Conservation (phyloP, 768 basidiomycete genomes). For the Podaxis sp. region DNA sequence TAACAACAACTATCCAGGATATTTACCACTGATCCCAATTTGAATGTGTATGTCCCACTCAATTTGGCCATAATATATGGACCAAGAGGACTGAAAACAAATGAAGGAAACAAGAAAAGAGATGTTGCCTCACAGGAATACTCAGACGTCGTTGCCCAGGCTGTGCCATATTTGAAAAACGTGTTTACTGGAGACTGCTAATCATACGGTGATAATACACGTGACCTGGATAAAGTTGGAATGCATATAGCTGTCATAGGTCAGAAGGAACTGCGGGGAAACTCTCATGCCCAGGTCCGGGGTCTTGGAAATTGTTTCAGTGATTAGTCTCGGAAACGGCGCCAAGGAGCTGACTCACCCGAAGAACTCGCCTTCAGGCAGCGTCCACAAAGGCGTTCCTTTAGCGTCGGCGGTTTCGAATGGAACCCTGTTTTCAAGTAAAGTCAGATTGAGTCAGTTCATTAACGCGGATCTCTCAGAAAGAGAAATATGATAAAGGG, state of each 20-base stretch:
- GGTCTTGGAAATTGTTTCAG: conserved; percentile 18
- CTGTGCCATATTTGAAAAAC: neutral
- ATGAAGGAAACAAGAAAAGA: no score
- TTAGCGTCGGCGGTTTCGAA: conserved; percentile 39
- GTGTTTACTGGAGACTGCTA: neutral
- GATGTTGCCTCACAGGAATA: no score
- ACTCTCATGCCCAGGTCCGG: conserved; percentile 20
- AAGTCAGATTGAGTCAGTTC: neutral
- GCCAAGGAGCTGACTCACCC: conserved; percentile 16
- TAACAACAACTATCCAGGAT: neutral
- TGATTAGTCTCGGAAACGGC: neutral
- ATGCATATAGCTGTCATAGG: neutral
- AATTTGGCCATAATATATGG: no score
- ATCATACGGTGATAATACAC: neutral
- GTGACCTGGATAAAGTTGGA: neutral
- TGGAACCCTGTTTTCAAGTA: conserved; percentile 26
- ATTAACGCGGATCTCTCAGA: neutral
- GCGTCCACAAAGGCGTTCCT: conserved; percentile 34
- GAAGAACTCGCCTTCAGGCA: conserved; percentile 26
- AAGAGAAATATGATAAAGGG: conserved; percentile 14
- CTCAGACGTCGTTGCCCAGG: neutral
- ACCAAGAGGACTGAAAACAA: no score
- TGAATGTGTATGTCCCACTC: neutral
- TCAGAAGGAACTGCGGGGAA: neutral
- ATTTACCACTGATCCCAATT: neutral